phyloP scores from a whole-genome alignment of 371 early-diverging fungal species.

The Coemansia sp. region DNA sequence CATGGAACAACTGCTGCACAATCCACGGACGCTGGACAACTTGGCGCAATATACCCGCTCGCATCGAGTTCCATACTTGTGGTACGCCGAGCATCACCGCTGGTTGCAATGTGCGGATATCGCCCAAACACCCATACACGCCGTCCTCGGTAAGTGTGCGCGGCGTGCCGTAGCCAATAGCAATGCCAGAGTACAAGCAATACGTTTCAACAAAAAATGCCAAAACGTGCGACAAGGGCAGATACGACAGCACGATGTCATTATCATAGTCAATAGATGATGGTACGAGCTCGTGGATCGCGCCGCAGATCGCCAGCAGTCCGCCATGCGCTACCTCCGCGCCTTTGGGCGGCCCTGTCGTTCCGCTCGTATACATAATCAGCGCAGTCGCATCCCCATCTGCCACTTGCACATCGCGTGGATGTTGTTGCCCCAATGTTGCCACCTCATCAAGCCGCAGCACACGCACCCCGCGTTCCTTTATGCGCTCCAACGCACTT shows the following conservation, averaged over 20 bases:
- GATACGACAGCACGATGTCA: slow-evolving; percentile 76
- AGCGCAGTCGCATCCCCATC: slow-evolving; percentile 67
- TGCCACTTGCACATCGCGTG: slow-evolving; percentile 53
- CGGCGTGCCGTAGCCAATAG: slow-evolving; percentile 86
- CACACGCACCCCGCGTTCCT: slow-evolving; percentile 47
- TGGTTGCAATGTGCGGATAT: slow-evolving; percentile 88
- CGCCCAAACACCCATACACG: slow-evolving; percentile 64
- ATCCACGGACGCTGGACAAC: slow-evolving; percentile 61
- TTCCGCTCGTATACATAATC: slow-evolving; percentile 90
- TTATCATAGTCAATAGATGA: slow-evolving; percentile 18
- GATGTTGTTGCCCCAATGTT: slow-evolving; percentile 18
- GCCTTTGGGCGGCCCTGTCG: slow-evolving; percentile 79
- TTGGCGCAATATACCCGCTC: slow-evolving; percentile 80
- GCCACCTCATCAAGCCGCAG: slow-evolving; percentile 17
- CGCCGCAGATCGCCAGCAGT: slow-evolving; percentile 67
- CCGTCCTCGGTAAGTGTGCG: slow-evolving; percentile 87
- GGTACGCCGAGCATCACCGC: slow-evolving; percentile 56
- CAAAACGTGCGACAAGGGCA: slow-evolving; percentile 94
- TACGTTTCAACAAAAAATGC: slow-evolving; percentile 83
- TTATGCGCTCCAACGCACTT: slow-evolving; percentile 65
- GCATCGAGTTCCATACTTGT: slow-evolving; percentile 88
- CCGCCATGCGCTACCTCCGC: slow-evolving; percentile 71
- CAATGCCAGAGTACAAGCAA: slow-evolving; percentile 73
- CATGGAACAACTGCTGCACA: slow-evolving; percentile 70
- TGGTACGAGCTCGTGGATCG: slow-evolving; percentile 40